These are phyloP conservation scores for Nasturtium officinale DNA, from an alignment of 345 rosid genomes.

Conservation along the genomic window DNA sequence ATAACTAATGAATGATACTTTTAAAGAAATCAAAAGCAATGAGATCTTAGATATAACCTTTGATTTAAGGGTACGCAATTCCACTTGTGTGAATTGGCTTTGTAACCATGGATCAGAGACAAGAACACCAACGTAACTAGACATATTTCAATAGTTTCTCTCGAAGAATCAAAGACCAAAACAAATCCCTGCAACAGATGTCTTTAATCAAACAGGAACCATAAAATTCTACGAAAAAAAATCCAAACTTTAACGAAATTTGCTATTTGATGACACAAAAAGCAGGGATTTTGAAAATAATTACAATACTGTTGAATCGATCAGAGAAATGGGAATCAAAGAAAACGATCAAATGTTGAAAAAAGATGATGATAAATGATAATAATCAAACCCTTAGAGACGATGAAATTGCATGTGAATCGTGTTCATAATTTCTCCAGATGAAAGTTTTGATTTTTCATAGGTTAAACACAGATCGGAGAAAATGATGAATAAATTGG, in stretches of 20 bases:
- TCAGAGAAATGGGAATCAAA: conserved; percentile 12
- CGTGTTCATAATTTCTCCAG: not conserved
- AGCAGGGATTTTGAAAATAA: not conserved
- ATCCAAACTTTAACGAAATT: not conserved
- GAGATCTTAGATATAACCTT: conserved; percentile 48
- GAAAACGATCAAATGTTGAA: not conserved
- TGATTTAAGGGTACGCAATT: conserved; percentile 91
- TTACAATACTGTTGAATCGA: conserved; percentile 2
- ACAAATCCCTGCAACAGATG: conserved; percentile 30
- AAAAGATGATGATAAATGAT: not conserved
- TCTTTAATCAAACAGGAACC: conserved; percentile 37
- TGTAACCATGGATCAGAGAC: conserved; percentile 99
- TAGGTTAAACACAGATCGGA: not conserved
- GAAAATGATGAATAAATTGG: not conserved
- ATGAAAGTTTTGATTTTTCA: conserved; percentile 5
- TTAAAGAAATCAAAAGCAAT: not conserved
- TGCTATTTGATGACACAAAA: not conserved
- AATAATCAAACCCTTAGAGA: conserved; percentile 18
- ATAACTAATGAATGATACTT: not conserved
- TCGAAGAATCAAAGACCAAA: conserved; percentile 2
- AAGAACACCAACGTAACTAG: conserved; percentile 85
- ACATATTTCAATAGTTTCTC: conserved; percentile 51
- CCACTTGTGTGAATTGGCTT: conserved; percentile 99
- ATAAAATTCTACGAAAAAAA: not conserved
- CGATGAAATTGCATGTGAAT: conserved; percentile 25